Conservation (phyloP, 1,284 basidiomycete species). For the Papiliotrema fonsecae region DNA sequence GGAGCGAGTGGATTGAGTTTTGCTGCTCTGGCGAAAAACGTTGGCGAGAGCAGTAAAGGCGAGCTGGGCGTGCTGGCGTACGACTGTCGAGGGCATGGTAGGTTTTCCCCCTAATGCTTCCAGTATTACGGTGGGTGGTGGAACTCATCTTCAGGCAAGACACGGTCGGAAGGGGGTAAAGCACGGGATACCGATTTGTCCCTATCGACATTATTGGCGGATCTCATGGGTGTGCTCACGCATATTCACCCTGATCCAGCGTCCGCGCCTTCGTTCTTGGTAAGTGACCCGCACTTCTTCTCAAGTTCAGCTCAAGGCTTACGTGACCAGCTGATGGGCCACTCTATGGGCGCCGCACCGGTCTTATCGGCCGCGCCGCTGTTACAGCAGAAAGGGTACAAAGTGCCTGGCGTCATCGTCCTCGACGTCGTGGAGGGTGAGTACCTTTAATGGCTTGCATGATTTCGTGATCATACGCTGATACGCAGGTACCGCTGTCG, state of each 20-base stretch:
- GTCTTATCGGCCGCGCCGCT: slow-evolving; percentile 64
- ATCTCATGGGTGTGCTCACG: slow-evolving; percentile 64
- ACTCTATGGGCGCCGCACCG: slow-evolving; percentile 88
- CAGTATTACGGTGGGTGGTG: neutral
- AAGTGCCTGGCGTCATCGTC: slow-evolving; percentile 75
- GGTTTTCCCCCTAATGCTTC: too few relatives aligned
- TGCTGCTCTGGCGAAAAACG: slow-evolving; percentile 77
- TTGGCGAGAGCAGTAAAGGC: slow-evolving; percentile 59
- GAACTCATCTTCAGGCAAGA: slow-evolving; percentile 56
- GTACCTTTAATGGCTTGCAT: slow-evolving; percentile 3
- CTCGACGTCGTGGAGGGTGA: slow-evolving; percentile 94
- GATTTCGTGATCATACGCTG: neutral
- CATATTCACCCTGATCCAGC: slow-evolving; percentile 64
- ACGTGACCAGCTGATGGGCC: slow-evolving; percentile 66
- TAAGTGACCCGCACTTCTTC: slow-evolving; percentile 49
- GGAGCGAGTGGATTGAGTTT: slow-evolving; percentile 86
- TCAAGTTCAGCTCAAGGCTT: neutral
- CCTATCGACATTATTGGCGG: slow-evolving; percentile 63
- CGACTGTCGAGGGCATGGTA: slow-evolving; percentile 87
- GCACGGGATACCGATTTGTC: slow-evolving; percentile 62
- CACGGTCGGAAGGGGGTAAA: slow-evolving; percentile 25
- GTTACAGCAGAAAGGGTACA: slow-evolving; percentile 64
- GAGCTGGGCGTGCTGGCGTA: slow-evolving; percentile 77
- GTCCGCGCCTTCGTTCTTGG: slow-evolving; percentile 66
- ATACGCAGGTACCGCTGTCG: slow-evolving; percentile 78